phyloP scores from a whole-genome alignment of 2,329 filamentous ascomycete genomes.

The Xylaria multiplex region DNA sequence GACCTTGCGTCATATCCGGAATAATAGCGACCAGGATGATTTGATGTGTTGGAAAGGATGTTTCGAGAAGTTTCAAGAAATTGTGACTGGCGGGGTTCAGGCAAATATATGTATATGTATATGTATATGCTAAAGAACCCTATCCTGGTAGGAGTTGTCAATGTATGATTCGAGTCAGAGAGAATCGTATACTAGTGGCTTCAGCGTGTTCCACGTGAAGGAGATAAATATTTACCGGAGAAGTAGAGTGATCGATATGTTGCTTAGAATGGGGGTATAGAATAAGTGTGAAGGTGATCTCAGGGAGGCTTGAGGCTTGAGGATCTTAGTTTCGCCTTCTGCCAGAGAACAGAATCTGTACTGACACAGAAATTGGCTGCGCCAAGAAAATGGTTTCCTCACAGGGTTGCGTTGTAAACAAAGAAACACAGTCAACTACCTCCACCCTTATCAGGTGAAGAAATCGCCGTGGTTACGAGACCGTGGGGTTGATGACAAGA shows the following conservation, averaged over 20 bases:
- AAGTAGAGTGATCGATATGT: not conserved
- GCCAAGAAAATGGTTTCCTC: not conserved
- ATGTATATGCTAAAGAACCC: not conserved
- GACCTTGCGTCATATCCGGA: constrained; percentile 15
- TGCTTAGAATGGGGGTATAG: not conserved
- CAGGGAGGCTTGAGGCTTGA: not conserved
- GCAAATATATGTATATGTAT: not conserved
- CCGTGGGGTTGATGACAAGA: not conserved
- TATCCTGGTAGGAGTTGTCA: not conserved
- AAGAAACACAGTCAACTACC: not conserved
- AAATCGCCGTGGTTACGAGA: constrained; percentile 7
- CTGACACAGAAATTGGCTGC: not conserved
- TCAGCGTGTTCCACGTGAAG: not conserved
- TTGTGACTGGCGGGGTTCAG: not conserved
- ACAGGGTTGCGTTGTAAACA: constrained; percentile 10
- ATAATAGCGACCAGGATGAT: not conserved
- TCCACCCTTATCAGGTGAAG: not conserved
- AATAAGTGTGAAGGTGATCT: not conserved
- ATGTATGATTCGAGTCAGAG: not conserved
- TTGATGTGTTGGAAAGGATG: not conserved
- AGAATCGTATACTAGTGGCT: not conserved
- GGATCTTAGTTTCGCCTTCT: not conserved
- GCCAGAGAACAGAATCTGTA: not conserved
- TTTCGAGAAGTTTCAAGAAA: not conserved
- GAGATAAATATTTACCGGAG: not conserved